These are phyloP conservation scores for Tinospora cordifolia DNA, from an alignment of 164 flowering plant species.

Conservation along the genomic window DNA sequence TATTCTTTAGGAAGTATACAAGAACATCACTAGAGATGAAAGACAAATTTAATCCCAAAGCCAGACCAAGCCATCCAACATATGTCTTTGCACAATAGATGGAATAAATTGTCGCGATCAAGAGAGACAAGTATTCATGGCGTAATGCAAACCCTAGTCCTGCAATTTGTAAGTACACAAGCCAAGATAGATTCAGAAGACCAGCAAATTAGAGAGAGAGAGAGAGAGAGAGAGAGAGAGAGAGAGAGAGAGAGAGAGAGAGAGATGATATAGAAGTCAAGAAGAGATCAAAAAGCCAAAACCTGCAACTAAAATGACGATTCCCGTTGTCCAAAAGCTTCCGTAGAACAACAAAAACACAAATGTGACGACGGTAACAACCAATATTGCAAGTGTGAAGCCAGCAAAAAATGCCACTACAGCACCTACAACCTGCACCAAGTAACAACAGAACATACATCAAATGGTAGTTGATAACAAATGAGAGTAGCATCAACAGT, in stretches of 20 bases:
- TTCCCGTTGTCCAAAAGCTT: slow-evolving; percentile 80
- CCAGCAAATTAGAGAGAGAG: not conserved
- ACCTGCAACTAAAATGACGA: slow-evolving; percentile 64
- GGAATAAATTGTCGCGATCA: slow-evolving; percentile 60
- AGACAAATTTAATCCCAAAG: slow-evolving; percentile 67
- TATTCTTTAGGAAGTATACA: slow-evolving; percentile 58
- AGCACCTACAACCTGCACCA: slow-evolving; percentile 51
- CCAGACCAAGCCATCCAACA: slow-evolving; percentile 80
- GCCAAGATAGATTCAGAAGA: not conserved
- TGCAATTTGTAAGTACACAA: slow-evolving; percentile 31
- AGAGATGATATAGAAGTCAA: not conserved
- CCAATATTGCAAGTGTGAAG: slow-evolving; percentile 42
- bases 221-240: not conserved
- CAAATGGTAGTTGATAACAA: too few species aligned
- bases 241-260: not conserved
- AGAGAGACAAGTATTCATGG: slow-evolving; percentile 64
- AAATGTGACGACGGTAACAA: slow-evolving; percentile 40
- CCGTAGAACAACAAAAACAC: slow-evolving; percentile 81
- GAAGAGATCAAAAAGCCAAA: slow-evolving; percentile 12
- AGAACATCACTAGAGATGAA: slow-evolving; percentile 85
- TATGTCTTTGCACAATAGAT: slow-evolving; percentile 66
- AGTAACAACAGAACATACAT: not conserved
- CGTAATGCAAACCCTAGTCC: slow-evolving; percentile 56
- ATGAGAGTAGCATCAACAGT: too few species aligned
- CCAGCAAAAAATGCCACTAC: slow-evolving; percentile 50